These are phyloP conservation scores for Heliamphora pulchella DNA, from an alignment of 179 eudicot genomes.

Conservation along the genomic window DNA sequence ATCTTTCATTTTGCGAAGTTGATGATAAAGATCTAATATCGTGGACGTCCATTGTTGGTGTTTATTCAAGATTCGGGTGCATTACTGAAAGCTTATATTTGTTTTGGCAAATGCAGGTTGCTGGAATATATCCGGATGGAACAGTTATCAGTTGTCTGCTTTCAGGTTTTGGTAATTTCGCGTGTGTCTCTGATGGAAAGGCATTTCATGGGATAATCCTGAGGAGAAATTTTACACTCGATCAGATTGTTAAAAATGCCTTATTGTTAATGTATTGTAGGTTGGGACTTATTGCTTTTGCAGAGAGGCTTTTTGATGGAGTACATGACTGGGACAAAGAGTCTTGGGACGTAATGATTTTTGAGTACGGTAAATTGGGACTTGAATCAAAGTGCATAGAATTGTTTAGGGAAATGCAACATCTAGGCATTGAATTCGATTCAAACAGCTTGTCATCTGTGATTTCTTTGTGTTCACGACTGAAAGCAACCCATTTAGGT, in stretches of 20 bases:
- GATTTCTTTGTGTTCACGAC: constrained; percentile 49
- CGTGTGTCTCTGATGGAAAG: constrained; percentile 48
- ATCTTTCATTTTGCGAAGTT: constrained; percentile 41
- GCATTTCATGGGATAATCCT: constrained; percentile 58
- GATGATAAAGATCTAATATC: constrained; percentile 48
- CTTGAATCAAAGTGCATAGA: constrained; percentile 31
- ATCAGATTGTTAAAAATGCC: constrained; percentile 38
- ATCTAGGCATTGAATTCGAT: constrained; percentile 33
- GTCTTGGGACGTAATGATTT: constrained; percentile 57
- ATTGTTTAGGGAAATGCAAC: constrained; percentile 48
- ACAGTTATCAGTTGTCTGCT: constrained; percentile 57
- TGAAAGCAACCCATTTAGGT: constrained; percentile 36
- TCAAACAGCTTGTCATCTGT: constrained; percentile 40
- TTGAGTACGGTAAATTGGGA: constrained; percentile 48
- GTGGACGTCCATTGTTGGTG: constrained; percentile 63
- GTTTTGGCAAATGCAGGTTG: constrained; percentile 44
- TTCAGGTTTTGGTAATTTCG: constrained; percentile 41
- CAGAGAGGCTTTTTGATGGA: constrained; percentile 46
- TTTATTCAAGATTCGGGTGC: constrained; percentile 41
- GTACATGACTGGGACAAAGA: constrained; percentile 33
- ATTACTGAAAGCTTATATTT: constrained; percentile 33
- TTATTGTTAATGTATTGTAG: constrained; percentile 71
- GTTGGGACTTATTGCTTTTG: constrained; percentile 36
- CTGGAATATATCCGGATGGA: constrained; percentile 53
- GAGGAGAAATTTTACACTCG: constrained; percentile 32